These are phyloP conservation scores for Penicillium antarcticum DNA, from an alignment of 495 filamentous ascomycete genomes.

Conservation along the genomic window DNA sequence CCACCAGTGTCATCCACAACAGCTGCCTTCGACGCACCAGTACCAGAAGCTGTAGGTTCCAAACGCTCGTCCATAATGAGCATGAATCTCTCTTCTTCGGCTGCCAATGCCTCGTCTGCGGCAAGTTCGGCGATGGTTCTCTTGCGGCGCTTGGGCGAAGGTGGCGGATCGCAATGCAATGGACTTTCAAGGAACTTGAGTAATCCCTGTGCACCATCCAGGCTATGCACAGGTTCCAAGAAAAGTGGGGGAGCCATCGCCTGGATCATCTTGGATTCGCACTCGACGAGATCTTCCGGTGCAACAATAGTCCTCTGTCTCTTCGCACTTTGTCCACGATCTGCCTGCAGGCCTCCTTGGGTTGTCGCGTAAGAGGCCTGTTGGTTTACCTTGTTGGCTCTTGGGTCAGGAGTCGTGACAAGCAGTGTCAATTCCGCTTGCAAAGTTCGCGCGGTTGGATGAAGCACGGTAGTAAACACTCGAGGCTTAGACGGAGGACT, in stretches of 20 bases:
- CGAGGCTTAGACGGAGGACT: conserved; percentile 52
- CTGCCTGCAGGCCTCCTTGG: conserved; percentile 52
- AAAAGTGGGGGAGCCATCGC: conserved; percentile 71
- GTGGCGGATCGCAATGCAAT: conserved; percentile 68
- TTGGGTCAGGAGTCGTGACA: conserved; percentile 64
- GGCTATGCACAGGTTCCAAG: conserved; percentile 66
- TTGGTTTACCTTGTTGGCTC: conserved; percentile 43
- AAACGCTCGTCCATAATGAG: conserved; percentile 88
- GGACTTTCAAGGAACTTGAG: conserved; percentile 71
- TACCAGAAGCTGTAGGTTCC: conserved; percentile 53
- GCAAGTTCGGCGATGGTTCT: conserved; percentile 90
- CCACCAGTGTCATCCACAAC: conserved; percentile 73
- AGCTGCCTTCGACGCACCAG: conserved; percentile 56
- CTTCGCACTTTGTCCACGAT: conserved; percentile 58
- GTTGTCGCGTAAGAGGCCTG: conserved; percentile 62
- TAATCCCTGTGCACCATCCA: conserved; percentile 63
- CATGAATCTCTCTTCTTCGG: conserved; percentile 86
- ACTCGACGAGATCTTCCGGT: conserved; percentile 62
- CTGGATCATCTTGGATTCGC: conserved; percentile 67
- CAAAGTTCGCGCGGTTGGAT: conserved; percentile 73
- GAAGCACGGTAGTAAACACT: conserved; percentile 76
- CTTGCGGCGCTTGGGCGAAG: conserved; percentile 85
- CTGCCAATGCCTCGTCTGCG: conserved; percentile 86
- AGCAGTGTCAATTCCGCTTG: conserved; percentile 73
- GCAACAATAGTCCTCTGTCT: conserved; percentile 77